Conservation (phyloP, 495 filamentous ascomycete genomes). For the Penicillium arizonense region DNA sequence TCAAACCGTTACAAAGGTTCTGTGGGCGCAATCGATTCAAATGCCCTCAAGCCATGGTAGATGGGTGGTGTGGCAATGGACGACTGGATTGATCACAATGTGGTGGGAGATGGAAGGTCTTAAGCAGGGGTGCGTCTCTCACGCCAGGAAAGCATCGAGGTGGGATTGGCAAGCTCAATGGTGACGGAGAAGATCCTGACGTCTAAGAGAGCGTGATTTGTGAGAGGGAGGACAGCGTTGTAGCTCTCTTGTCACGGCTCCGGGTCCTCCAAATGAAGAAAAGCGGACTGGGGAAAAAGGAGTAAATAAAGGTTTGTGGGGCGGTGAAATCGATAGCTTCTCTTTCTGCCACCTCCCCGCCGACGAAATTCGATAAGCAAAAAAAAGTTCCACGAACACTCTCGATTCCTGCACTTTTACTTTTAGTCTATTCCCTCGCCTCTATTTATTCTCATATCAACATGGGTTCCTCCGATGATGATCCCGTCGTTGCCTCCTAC, state of each 20-base stretch:
- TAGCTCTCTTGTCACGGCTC: conserved; percentile 6
- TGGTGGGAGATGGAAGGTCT: background rate
- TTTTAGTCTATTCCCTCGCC: background rate
- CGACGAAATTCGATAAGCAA: conserved; percentile 3
- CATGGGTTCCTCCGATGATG: conserved; percentile 36
- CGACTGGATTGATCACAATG: background rate
- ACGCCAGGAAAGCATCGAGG: conserved; percentile 15
- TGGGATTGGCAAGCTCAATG: conserved; percentile 2
- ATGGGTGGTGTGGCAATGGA: background rate
- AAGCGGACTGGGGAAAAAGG: background rate
- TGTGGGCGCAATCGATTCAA: background rate
- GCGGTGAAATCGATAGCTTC: background rate
- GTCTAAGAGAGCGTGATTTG: conserved; percentile 1
- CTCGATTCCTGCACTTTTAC: background rate
- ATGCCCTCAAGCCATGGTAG: background rate
- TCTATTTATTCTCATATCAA: background rate
- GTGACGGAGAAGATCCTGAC: conserved; percentile 2
- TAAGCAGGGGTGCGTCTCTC: conserved; percentile 15
- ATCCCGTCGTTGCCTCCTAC: conserved; percentile 59
- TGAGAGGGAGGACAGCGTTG: conserved; percentile 10
- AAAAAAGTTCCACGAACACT: conserved; percentile 1
- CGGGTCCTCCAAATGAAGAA: conserved; percentile 1
- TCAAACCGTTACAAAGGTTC: background rate
- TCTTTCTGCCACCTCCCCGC: conserved; percentile 1
- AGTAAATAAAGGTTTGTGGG: background rate